These are phyloP conservation scores for Naganishia cerealis DNA, from an alignment of 1,284 basidiomycete genomes.

Conservation along the genomic window DNA sequence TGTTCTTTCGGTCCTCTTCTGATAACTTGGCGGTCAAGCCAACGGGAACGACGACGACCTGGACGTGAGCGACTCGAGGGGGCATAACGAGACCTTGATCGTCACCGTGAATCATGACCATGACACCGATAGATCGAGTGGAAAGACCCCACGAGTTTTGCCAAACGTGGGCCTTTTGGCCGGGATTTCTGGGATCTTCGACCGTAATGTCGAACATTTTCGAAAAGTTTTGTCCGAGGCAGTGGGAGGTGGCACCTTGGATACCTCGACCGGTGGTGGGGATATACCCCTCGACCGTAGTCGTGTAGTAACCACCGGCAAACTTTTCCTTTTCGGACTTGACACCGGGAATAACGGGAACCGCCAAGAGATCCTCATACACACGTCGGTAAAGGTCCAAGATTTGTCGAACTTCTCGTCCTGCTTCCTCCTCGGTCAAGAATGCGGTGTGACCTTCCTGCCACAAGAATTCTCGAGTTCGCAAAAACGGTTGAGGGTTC, in stretches of 20 bases:
- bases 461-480: conserved; percentile 99
- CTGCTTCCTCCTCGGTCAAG: conserved; percentile 84
- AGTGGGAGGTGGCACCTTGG: conserved; percentile 96
- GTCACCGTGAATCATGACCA: conserved; percentile 99
- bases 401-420: conserved; percentile 86
- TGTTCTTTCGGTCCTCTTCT: conserved; percentile 62
- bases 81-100: conserved; percentile 95
- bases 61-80: conserved; percentile 86
- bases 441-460: conserved; percentile 98
- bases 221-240: conserved; percentile 97
- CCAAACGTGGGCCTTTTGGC: conserved; percentile 70
- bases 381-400: conserved; percentile 93
- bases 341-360: conserved; percentile 92
- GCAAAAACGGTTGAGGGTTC: conserved; percentile 98
- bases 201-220: conserved; percentile 98
- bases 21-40: conserved; percentile 81
- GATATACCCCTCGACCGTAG: conserved; percentile 96
- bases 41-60: conserved; percentile 89
- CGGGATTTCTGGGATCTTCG: conserved; percentile 77
- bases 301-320: conserved; percentile 95
- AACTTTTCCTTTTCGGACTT: conserved; percentile 99
- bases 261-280: conserved; percentile 96
- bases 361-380: conserved; percentile 95
- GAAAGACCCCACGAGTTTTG: conserved; percentile 99
- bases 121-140: conserved; percentile 94